phyloP scores from a whole-genome alignment of 148 eudicot genomes.

The Suaeda aralocaspica region DNA sequence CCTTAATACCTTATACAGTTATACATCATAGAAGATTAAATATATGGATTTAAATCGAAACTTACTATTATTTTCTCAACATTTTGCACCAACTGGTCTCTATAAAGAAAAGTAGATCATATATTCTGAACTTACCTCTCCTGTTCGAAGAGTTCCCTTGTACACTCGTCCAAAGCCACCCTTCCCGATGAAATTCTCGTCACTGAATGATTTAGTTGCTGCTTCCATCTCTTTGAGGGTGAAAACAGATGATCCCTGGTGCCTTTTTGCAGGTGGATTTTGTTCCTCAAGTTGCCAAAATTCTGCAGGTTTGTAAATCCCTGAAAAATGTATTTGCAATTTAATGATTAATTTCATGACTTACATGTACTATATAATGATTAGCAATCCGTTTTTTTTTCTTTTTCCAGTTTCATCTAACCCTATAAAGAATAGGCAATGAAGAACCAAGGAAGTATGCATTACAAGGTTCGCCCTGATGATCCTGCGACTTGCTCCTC shows the following conservation, averaged over 20 bases:
- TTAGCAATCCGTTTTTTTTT: background rate
- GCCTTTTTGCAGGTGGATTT: slow-evolving; percentile 61
- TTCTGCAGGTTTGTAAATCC: slow-evolving; percentile 77
- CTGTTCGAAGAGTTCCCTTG: slow-evolving; percentile 72
- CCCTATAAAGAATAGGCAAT: background rate
- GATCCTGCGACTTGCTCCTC: slow-evolving; percentile 85
- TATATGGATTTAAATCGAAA: background rate
- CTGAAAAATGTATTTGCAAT: slow-evolving; percentile 29
- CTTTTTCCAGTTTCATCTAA: background rate
- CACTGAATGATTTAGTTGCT: slow-evolving; percentile 72
- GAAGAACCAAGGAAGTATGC: slow-evolving; percentile 11
- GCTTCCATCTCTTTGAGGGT: slow-evolving; percentile 93
- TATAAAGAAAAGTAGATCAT: background rate
- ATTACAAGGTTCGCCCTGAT: slow-evolving; percentile 61
- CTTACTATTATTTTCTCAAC: background rate
- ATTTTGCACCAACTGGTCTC: background rate
- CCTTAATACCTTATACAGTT: no score
- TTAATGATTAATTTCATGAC: background rate
- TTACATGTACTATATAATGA: background rate
- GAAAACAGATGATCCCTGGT: slow-evolving; percentile 76
- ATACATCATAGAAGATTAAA: background rate
- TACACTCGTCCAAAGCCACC: slow-evolving; percentile 95
- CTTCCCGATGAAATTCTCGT: slow-evolving; percentile 77
- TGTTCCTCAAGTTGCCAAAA: slow-evolving; percentile 68
- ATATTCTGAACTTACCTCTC: slow-evolving; percentile 58